These are phyloP conservation scores for Calycina marina DNA, from an alignment of 2,329 filamentous ascomycete genomes.

Conservation along the genomic window DNA sequence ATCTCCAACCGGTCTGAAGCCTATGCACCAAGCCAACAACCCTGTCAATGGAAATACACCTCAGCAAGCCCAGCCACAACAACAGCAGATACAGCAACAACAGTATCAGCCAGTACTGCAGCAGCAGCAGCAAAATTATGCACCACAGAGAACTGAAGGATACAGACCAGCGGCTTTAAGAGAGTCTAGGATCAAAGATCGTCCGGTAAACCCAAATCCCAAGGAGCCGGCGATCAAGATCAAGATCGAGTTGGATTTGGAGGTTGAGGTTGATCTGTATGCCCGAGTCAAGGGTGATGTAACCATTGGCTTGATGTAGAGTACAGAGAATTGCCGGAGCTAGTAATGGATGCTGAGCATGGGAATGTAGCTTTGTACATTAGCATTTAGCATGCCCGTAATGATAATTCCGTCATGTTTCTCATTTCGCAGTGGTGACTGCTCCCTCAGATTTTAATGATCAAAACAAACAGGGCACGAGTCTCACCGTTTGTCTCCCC, in stretches of 20 bases:
- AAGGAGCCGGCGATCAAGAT: constrained; percentile 27
- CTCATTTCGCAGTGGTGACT: no score
- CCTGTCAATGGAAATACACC: background rate
- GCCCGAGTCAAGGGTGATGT: constrained; percentile 24
- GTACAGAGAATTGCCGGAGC: no score
- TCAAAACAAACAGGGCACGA: no score
- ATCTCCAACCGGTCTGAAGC: background rate
- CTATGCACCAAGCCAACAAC: background rate
- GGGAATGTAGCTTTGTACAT: no score
- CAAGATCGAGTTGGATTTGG: constrained; percentile 27
- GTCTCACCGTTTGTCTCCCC: no score
- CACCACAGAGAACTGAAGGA: background rate
- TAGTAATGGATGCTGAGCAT: no score
- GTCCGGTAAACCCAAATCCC: constrained; percentile 21
- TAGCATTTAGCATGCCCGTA: no score
- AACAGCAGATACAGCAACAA: background rate
- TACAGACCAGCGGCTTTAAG: constrained; percentile 9
- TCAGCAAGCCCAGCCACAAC: background rate
- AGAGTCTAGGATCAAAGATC: constrained; percentile 26
- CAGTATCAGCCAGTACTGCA: no score
- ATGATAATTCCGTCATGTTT: no score
- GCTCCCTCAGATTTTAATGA: no score
- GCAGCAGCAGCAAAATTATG: background rate
- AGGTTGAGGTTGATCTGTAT: constrained; percentile 27
- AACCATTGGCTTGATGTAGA: constrained; percentile 23